phyloP scores from a whole-genome alignment of 352 stramenopile species.

The Pythium inflatum region DNA sequence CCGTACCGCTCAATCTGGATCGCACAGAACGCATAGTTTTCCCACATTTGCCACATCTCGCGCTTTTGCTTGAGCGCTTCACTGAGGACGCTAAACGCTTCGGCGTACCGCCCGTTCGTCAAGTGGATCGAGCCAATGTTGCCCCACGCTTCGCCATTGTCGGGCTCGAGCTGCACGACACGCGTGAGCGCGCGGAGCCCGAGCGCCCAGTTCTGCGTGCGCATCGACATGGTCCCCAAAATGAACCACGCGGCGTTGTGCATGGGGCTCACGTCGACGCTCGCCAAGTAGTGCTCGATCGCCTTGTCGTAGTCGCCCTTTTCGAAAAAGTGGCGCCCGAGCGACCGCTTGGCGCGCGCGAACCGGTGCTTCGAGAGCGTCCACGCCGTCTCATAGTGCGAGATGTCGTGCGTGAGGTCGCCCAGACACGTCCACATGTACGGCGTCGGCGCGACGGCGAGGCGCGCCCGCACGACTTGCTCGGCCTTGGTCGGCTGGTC shows the following conservation, averaged over 20 bases:
- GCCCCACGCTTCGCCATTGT: constrained; percentile 94
- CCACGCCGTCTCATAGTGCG: constrained; percentile 92
- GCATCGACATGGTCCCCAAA: constrained; percentile 92
- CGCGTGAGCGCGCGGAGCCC: constrained; percentile 91
- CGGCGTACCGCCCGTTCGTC: constrained; percentile 67
- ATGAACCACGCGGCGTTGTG: constrained; percentile 93
- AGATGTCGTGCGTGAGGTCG: constrained; percentile 90
- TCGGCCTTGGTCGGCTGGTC: constrained; percentile 92
- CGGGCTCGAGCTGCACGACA: constrained; percentile 94
- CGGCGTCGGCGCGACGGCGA: constrained; percentile 86
- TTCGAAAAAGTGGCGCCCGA: constrained; percentile 91
- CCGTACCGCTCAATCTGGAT: constrained; percentile 78
- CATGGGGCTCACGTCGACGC: constrained; percentile 89
- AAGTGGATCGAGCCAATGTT: constrained; percentile 96
- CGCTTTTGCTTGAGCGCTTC: constrained; percentile 91
- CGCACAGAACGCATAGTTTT: constrained; percentile 86
- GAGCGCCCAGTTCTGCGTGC: constrained; percentile 81
- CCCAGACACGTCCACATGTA: constrained; percentile 95
- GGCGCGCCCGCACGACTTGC: constrained; percentile 85
- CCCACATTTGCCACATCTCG: constrained; percentile 93
- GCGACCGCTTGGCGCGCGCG: constrained; percentile 90
- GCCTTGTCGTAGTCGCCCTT: constrained; percentile 78
- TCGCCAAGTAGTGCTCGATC: constrained; percentile 83
- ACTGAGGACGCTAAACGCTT: constrained; percentile 83
- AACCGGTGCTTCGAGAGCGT: constrained; percentile 91